A percentile compares a stretch with the other conserved stretches of the same genome.
These are phyloP conservation scores for Dryas integrifolia DNA, from an alignment of 331 rosid species.

Conservation along the genomic window DNA sequence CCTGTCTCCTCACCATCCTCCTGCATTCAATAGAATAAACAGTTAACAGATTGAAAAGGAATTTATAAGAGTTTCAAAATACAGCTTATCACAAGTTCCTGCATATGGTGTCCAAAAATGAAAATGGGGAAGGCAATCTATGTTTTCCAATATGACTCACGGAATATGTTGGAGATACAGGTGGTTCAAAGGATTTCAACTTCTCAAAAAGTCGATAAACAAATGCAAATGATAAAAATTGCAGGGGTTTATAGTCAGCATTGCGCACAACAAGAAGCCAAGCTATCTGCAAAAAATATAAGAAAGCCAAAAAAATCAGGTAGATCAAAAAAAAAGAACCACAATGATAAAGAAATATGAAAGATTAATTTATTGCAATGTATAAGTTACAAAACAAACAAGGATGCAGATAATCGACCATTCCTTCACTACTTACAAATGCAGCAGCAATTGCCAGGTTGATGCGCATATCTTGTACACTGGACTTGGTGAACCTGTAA, in stretches of 20 bases:
- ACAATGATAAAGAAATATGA: background rate
- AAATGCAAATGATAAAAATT: constrained; percentile 83
- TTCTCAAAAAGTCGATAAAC: constrained; percentile 96
- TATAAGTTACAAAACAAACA: background rate
- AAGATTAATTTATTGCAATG: background rate
- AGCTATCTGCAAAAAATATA: constrained; percentile 61
- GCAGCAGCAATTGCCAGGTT: constrained; percentile 83
- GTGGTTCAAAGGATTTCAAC: constrained; percentile 76
- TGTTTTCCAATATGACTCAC: constrained; percentile 45
- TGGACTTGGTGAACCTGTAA: constrained; percentile 81
- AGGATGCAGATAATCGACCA: constrained; percentile 10
- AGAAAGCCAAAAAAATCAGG: constrained; percentile 16
- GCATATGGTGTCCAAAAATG: background rate
- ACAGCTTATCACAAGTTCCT: background rate
- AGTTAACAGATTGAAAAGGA: constrained; percentile 25
- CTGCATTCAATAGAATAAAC: constrained; percentile 48
- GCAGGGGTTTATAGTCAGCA: constrained; percentile 88
- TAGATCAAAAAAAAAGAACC: constrained; percentile 10
- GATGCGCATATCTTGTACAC: constrained; percentile 66
- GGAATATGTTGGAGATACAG: constrained; percentile 54
- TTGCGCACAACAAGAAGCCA: constrained; percentile 69
- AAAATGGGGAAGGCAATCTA: background rate
- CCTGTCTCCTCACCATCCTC: constrained; percentile 95
- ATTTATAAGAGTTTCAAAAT: background rate
- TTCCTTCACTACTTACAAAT: constrained; percentile 64